Evolutionary conservation across 2,329 filamentous ascomycete genomes (phyloP).

Genomic region (Elsinoe arachidis): DNA sequence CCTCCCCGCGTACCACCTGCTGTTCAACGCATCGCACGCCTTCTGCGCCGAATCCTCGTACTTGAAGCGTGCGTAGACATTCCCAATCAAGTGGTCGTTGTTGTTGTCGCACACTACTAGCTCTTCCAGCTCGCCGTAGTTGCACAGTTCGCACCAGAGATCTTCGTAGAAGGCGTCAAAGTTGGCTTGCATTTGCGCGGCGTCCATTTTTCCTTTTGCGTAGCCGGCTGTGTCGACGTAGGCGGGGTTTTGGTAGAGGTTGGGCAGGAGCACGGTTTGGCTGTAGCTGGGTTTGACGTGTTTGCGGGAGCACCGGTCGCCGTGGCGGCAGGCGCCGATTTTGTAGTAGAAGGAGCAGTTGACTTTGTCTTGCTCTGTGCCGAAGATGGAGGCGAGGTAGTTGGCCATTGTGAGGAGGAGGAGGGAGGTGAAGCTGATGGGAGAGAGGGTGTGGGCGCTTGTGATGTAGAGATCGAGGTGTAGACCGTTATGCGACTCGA

Average conservation of each 20-base stretch:
- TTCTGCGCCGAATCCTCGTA: slow-evolving; percentile 94
- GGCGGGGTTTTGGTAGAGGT: slow-evolving; percentile 97
- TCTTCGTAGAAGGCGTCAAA: slow-evolving; percentile 99
- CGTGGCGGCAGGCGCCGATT: slow-evolving; percentile 96
- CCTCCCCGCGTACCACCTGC: slow-evolving; percentile 90
- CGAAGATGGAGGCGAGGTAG: slow-evolving; percentile 98
- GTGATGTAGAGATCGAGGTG: too few relatives aligned
- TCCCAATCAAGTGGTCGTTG: slow-evolving; percentile 97
- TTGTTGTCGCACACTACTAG: slow-evolving; percentile 99
- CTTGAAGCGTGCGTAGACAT: slow-evolving; percentile 99
- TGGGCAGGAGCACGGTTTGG: slow-evolving; percentile 95
- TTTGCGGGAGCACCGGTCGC: slow-evolving; percentile 94
- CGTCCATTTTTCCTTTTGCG: slow-evolving; percentile 92
- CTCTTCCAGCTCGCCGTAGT: slow-evolving; percentile 95
- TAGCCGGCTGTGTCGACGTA: slow-evolving; percentile 53
- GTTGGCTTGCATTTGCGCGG: slow-evolving; percentile 93
- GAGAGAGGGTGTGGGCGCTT: not conserved
- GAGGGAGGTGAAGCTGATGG: not conserved
- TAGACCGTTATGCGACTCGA: too few relatives aligned
- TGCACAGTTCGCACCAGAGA: slow-evolving; percentile 99
- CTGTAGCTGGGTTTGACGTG: slow-evolving; percentile 98
- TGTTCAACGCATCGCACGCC: slow-evolving; percentile 89
- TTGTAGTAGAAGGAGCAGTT: slow-evolving; percentile 99
- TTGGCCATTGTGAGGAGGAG: slow-evolving; percentile 63
- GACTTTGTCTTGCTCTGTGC: slow-evolving; percentile 97